Base-by-base conservation (phyloP, 73 alveolate species). In the Paramecium sonneborni region DNA sequence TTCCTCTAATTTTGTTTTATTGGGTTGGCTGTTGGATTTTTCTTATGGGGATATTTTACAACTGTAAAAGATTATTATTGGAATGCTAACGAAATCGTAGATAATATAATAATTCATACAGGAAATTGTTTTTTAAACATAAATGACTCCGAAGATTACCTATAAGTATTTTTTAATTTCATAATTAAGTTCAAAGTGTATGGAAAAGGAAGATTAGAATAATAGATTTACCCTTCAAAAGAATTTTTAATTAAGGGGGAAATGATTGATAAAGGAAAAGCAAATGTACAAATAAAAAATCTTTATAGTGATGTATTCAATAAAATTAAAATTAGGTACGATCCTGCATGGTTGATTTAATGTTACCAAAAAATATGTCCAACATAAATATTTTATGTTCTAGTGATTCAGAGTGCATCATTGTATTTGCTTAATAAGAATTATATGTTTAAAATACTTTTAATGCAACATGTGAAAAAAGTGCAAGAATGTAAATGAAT, bases 51-150 rank as follows among this genome's bases (percentile, higher is more conserved):
- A 37, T 74, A 74, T 37, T 74, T 37, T n/a, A 67, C 32, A 37
- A 37, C 87, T 18, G 87, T 74, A 10, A 39, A 39, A 74, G 26
- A 74, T 35, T 34, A 62, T 15, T 37, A 62, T 3, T 74, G 87
- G 87, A 74, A 8, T 39, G 87, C 87, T 9, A 2, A n/a, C 2
- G n/a, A 34, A 18, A 35, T 18, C 32, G n/a, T 20, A 2, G 15
- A 21, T 7, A 34, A 15, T 37, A 35, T 74, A 32, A 30, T 10
- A n/a, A 39, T 74, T 4, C n/a, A 0, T 35, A 6, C n/a, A 14
- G 58, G 87, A 7, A 74, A 74, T 74, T 74, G 87, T 74, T 34
- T 74, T 74, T 14, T 74, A 32, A 74, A 74, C 20, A 67, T 74
- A 10, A 39, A 21, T 14, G 15, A 37, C 8, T 34, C 87, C 6